phyloP scores from a whole-genome alignment of 2,329 filamentous ascomycete species.

The Hyphodiscus sp. region DNA sequence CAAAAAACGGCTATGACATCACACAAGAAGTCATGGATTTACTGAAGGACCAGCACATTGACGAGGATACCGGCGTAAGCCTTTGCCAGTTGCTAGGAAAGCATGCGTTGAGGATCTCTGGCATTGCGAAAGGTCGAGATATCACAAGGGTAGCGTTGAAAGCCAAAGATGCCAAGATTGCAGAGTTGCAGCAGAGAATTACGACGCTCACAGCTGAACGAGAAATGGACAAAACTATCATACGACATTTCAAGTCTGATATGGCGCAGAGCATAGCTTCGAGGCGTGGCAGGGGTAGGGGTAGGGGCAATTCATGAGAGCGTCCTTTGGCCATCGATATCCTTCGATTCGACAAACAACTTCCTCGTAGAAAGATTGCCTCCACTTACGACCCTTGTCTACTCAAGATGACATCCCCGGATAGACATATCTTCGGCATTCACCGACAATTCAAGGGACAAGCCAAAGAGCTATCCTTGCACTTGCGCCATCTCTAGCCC shows the following conservation, averaged over 20 bases:
- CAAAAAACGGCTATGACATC: conserved; percentile 29
- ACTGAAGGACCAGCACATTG: conserved; percentile 39
- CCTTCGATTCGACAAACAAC: no score
- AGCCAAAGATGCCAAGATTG: conserved; percentile 57
- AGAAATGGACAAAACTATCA: conserved; percentile 43
- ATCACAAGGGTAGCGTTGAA: conserved; percentile 55
- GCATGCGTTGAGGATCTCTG: conserved; percentile 52
- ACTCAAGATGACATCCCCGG: no score
- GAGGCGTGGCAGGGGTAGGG: not conserved
- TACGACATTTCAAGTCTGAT: conserved; percentile 23
- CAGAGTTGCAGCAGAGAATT: conserved; percentile 62
- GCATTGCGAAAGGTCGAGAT: conserved; percentile 59
- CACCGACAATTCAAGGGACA: no score
- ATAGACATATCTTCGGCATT: no score
- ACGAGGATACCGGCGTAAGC: conserved; percentile 30
- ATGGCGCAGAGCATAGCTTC: not conserved
- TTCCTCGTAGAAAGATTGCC: no score
- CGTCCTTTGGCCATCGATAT: no score
- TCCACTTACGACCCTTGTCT: no score
- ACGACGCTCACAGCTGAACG: conserved; percentile 46
- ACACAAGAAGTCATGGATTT: conserved; percentile 44
- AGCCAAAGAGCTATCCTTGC: no score
- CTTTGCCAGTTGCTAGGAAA: conserved; percentile 43
- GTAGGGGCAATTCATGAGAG: not conserved
- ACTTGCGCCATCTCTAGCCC: no score